Base-by-base conservation (phyloP, 441 rosid genomes). In the Syzygium malaccense region DNA sequence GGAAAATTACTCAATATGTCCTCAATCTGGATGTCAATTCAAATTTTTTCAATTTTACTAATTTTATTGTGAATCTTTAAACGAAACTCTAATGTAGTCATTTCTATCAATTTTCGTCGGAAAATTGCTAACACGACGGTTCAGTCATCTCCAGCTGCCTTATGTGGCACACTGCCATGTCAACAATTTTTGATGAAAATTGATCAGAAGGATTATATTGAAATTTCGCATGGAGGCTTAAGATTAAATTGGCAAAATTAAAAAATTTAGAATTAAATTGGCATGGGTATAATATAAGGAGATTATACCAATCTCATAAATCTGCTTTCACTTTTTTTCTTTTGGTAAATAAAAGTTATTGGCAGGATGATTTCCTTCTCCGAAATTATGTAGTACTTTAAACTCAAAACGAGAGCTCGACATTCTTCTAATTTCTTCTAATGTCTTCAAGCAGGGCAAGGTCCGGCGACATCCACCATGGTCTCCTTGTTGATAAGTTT, bases 141-240 rank as follows among this genome's bases (percentile, higher is more conserved):
- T 10, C 4, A 30, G 6, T 19, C 7, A 19, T 33, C 0, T 0
- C 4, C 11, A 5, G 1, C 6, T 2, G 13, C 33, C 7, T 3
- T 26, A 0, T 2, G 4, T 56, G 5, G 28, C 14, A 57, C 14
- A 25, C 1, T 6, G 26, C 12, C 4, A 18, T 3, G 13, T 9
- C 4, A 32, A 8, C 14, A 71, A 20, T 37, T 71, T 23, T 1
- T 4, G 0, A 37, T 12, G 15, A 23, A 75, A 41, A 20, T 41
- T 41, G 1, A 75, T 6, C 7, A 0, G 4, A 71, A 37, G 12
- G 8, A 37, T 11, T 68, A 33, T 33, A 3, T 68, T 0, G 2
- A 1, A 33, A 66, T 66, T 68, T 33, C 0, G 14, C 0, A 2
- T 33, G 11, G 23, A 75, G 3, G 2, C 12, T 6, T 23, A 75